Evolutionary conservation across 169 alveolate genomes (phyloP).

Genomic region (Plasmodium malariae): DNA sequence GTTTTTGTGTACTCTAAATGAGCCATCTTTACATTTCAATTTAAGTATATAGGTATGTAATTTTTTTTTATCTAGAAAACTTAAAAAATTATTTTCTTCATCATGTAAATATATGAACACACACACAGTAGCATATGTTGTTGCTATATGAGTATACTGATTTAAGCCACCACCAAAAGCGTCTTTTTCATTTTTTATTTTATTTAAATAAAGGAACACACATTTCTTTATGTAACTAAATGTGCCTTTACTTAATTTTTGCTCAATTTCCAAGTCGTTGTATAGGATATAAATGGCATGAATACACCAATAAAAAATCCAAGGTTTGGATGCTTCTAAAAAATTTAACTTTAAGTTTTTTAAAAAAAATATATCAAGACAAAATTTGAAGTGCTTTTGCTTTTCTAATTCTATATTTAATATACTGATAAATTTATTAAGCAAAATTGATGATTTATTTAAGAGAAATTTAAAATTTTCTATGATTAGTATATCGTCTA

Average conservation of each 20-base stretch:
- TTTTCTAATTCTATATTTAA: conserved; percentile 68
- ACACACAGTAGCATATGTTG: conserved; percentile 94
- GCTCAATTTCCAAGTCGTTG: conserved; percentile 62
- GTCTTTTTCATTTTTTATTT: conserved; percentile 82
- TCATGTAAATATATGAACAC: conserved; percentile 78
- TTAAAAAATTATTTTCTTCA: conserved; percentile 85
- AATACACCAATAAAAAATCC: conserved; percentile 77
- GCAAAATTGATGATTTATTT: conserved; percentile 52
- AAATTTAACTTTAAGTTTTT: conserved; percentile 50
- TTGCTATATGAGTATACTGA: conserved; percentile 93
- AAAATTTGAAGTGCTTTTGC: conserved; percentile 61
- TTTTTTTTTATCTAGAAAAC: conserved; percentile 89
- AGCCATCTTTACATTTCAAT: conserved; percentile 92
- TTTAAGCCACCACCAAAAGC: conserved; percentile 95
- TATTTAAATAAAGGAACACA: conserved; percentile 55
- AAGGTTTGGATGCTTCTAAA: conserved; percentile 76
- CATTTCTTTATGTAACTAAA: conserved; percentile 51
- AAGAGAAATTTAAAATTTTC: conserved; percentile 34
- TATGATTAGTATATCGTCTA: conserved; percentile 13
- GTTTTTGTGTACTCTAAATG: conserved; percentile 91
- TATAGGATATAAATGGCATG: conserved; percentile 53
- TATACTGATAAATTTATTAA: conserved; percentile 51
- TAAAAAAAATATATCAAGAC: conserved; percentile 70
- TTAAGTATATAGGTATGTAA: conserved; percentile 90
- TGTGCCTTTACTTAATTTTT: conserved; percentile 45